A percentile compares a stretch with the other conserved stretches of the same genome.
These are phyloP conservation scores for Barnettozyma sp. DNA, from an alignment of 805 yeast genomes.

Conservation along the genomic window DNA sequence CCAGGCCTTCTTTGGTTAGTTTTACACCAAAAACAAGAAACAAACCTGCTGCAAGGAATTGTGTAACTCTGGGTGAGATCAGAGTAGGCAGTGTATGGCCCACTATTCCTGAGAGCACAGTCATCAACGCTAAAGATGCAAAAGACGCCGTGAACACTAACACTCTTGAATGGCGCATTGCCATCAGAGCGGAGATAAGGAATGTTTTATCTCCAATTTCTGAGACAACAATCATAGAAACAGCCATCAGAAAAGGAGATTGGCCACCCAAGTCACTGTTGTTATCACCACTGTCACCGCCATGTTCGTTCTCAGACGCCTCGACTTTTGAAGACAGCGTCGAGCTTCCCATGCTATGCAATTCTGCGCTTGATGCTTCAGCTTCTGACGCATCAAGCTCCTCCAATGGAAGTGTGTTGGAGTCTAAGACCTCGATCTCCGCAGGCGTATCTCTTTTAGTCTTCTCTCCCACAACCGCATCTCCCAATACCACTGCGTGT, in stretches of 20 bases:
- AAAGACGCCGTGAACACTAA: constrained; percentile 89
- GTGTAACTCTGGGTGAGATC: constrained; percentile 73
- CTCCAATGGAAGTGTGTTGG: constrained; percentile 21
- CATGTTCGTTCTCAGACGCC: not conserved
- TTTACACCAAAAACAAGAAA: constrained; percentile 79
- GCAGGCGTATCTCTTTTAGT: constrained; percentile 19
- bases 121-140: constrained; percentile 81
- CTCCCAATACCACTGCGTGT: constrained; percentile 4
- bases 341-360: too few species aligned
- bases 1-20: constrained; percentile 72
- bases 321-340: too few species aligned
- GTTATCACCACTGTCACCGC: constrained; percentile 1
- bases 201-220: constrained; percentile 98
- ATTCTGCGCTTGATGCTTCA: too few species aligned
- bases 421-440: constrained; percentile 19
- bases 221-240: constrained; percentile 88
- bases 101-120: constrained; percentile 79
- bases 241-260: constrained; percentile 63
- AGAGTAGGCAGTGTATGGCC: constrained; percentile 89
- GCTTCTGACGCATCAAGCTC: constrained; percentile 2
- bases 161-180: constrained; percentile 82
- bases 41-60: constrained; percentile 70
- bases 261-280: not conserved
- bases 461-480: not conserved
- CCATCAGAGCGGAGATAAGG: constrained; percentile 94